Evolutionary conservation across 2,329 filamentous ascomycete species (phyloP).

Genomic region (Ramichloridium luteum): DNA sequence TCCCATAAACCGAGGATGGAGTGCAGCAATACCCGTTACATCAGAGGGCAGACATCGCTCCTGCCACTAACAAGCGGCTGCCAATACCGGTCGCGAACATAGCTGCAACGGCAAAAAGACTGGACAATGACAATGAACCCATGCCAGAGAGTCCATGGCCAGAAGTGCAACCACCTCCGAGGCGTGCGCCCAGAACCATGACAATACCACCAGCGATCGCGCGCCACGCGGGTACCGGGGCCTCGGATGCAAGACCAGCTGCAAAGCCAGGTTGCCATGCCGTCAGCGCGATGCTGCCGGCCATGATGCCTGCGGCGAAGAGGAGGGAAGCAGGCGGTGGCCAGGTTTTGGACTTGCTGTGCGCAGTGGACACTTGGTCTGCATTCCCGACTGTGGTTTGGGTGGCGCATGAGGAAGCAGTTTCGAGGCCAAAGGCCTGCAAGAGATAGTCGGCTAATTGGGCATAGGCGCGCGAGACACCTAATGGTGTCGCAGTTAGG

Average conservation of each 20-base stretch:
- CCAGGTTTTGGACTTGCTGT: too few relatives aligned
- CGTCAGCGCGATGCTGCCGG: conserved; percentile 34
- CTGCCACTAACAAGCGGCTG: too few relatives aligned
- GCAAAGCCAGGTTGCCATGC: background rate
- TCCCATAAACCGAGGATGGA: too few relatives aligned
- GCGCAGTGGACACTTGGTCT: too few relatives aligned
- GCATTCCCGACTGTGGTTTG: too few relatives aligned
- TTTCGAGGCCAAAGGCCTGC: conserved; percentile 18
- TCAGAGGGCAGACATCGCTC: too few relatives aligned
- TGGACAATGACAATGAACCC: background rate
- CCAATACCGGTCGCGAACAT: background rate
- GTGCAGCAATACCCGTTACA: too few relatives aligned
- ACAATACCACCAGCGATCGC: conserved; percentile 43
- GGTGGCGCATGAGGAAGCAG: background rate
- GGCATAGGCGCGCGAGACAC: conserved; percentile 50
- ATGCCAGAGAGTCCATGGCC: background rate
- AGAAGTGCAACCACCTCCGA: background rate
- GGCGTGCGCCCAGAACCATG: conserved; percentile 44
- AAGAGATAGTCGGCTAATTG: conserved; percentile 46
- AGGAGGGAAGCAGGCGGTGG: conserved; percentile 34
- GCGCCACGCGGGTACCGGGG: conserved; percentile 3
- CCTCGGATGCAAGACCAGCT: background rate
- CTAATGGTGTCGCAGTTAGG: conserved; percentile 42
- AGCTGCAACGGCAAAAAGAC: background rate
- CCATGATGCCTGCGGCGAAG: conserved; percentile 41